phyloP scores from a whole-genome alignment of 257 asterid species.

The Gentiana straminea region DNA sequence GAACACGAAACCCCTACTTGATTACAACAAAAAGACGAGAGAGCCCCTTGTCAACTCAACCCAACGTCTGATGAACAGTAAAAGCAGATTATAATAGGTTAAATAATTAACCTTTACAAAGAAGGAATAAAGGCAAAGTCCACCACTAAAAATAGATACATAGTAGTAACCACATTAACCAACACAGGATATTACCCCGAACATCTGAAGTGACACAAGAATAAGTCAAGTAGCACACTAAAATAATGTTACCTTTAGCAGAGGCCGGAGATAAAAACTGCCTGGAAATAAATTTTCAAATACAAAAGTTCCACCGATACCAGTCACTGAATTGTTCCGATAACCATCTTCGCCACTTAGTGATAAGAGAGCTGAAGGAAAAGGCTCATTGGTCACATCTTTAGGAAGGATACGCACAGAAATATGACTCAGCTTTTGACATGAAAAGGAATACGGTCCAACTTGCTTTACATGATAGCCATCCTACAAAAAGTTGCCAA shows the following conservation, averaged over 20 bases:
- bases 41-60: no score
- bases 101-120: no score
- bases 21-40: not conserved
- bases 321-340: slow-evolving; percentile 83
- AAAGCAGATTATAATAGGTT: no score
- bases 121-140: no score
- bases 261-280: slow-evolving; percentile 91
- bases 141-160: no score
- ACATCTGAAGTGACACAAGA: no score
- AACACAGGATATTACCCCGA: no score
- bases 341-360: slow-evolving; percentile 98
- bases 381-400: slow-evolving; percentile 58
- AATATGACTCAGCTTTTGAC: slow-evolving; percentile 86
- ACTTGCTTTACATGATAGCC: slow-evolving; percentile 76
- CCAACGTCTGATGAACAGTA: not conserved
- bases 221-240: no score
- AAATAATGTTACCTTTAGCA: slow-evolving; percentile 58
- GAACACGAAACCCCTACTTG: slow-evolving; percentile 15
- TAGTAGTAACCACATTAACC: no score
- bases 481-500: slow-evolving; percentile 46
- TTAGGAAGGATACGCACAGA: slow-evolving; percentile 41
- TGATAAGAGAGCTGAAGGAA: slow-evolving; percentile 83
- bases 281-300: slow-evolving; percentile 85
- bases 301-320: slow-evolving; percentile 63
- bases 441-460: slow-evolving; percentile 67